Evolutionary conservation across 2,329 filamentous ascomycete genomes (phyloP), one percentile per base, ranked within the genome.

Genomic region (Periconia sp.): DNA sequence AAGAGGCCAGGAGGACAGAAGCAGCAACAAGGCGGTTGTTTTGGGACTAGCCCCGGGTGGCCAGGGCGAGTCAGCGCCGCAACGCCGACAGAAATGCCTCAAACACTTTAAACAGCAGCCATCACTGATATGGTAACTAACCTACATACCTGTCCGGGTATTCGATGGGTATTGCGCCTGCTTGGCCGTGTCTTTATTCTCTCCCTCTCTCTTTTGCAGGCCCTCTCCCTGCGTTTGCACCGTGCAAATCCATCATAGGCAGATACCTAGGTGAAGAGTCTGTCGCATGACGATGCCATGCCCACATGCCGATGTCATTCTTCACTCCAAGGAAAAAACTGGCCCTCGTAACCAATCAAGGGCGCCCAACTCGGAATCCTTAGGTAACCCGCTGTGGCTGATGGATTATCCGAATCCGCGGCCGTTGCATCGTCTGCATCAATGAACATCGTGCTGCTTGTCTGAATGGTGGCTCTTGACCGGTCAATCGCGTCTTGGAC

Each of bases 31-130:
- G 17, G 23, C 6, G 52, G 49, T 53, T 52, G 58, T 56, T 51
- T 62, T 55, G 49, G 60, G 57, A 42, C 54, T 66, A 65, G 62
- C 53, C 23, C 54, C 49, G 52, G 27, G 50, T 41, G 43, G 46
- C 44, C 20, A 30, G 50, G 40, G 49, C 45, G 58, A 62, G 50
- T 57, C 45, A 57, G 48, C 48, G 46, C 55, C 33, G 13, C n/a
- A 11, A 11, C 42, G n/a, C n/a, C n/a, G n/a, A 31, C 23, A 50
- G 53, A 66, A 66, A 64, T 66, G 59, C 58, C 63, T 62, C 63
- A 64, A 54, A 49, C 41, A 49, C 50, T 45, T 37, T 41, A 27
- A 45, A 35, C 45, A 51, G 49, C 50, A 55, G 19, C 23, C 5
- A 27, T 27, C 8, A 27, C 23, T 8, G 23, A 8, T 27, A 27